Evolutionary conservation across 768 basidiomycete genomes (phyloP), one percentile per base, ranked within the genome.

Genomic region (Mycena kentingensis): DNA sequence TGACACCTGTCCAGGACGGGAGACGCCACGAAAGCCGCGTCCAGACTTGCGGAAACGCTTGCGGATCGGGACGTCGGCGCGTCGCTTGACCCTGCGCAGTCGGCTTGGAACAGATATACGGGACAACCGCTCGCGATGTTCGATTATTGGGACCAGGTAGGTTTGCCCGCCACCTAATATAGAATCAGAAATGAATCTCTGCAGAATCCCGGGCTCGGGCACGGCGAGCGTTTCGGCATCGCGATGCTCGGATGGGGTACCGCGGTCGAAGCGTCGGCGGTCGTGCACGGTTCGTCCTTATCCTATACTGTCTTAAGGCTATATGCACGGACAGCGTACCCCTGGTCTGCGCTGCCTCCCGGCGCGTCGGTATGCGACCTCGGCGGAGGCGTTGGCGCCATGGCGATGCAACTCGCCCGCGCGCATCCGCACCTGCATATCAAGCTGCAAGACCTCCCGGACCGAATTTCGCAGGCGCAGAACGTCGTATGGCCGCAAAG

Each of bases 341-440:
- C 65, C 5, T 72, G 70, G 69, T 34, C 54, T 12, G 49, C 56
- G 18, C 49, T 65, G 18, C 54, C 60, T 2, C 26, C 47, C 13
- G 64, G 63, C 27, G 54, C 65, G 5, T 64, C 52, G 2, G 54
- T 70, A 16, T 65, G 66, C 47, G 70, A 72, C 51, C 57, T 72
- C 11, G 70, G 70, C 22, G 63, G 62, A 27, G 68, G 69, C n/a
- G 57, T 68, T n/a, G 69, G 68, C 4, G 60, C 55, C 2, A 57
- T 67, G 43, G 52, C 65, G 11, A 61, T 68, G 31, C 32, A 52
- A 12, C 55, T 72, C 45, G 65, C 62, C 3, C 60, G 62, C 44
- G 50, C 55, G 4, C 53, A 66, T 52, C 64, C 65, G 11, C 55
- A 65, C 22, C 52, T 72, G 18, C 57, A 62, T 16, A 21, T 70